These are phyloP conservation scores for Ascodesmis nigricans DNA, from an alignment of 495 filamentous ascomycete species.

Conservation along the genomic window DNA sequence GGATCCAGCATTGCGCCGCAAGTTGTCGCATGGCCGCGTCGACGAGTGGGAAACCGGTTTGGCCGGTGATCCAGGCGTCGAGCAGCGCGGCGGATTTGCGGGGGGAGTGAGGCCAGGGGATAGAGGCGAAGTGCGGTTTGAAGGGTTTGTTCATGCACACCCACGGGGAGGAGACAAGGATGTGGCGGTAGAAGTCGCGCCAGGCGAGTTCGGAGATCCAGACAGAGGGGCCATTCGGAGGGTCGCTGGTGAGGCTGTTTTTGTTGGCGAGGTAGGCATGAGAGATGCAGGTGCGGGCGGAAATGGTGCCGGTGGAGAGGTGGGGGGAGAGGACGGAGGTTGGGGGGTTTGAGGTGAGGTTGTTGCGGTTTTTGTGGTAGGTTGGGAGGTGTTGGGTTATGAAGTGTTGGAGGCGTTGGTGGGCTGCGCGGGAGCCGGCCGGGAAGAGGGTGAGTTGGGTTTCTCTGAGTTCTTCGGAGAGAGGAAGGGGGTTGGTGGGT, in stretches of 20 bases:
- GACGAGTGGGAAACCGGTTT: conserved; percentile 68
- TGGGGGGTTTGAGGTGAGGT: conserved; percentile 34
- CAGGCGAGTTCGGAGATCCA: conserved; percentile 85
- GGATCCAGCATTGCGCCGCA: conserved; percentile 51
- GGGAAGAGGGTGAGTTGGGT: conserved; percentile 37
- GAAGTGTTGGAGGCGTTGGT: conserved; percentile 44
- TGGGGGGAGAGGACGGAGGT: conserved; percentile 65
- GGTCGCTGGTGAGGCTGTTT: conserved; percentile 45
- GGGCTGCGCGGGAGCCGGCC: conserved; percentile 57
- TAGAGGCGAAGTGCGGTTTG: conserved; percentile 66
- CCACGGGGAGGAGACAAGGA: conserved; percentile 69
- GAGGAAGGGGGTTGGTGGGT: conserved; percentile 35
- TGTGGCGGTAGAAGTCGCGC: conserved; percentile 86
- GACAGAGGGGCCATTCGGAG: conserved; percentile 39
- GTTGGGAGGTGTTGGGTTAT: conserved; percentile 37
- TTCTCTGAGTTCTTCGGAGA: conserved; percentile 33
- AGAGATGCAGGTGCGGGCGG: conserved; percentile 49
- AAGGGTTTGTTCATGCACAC: conserved; percentile 90
- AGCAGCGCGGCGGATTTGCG: conserved; percentile 28
- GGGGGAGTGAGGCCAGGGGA: conserved; percentile 36
- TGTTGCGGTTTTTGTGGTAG: conserved; percentile 41
- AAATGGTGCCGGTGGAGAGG: conserved; percentile 53
- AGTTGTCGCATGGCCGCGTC: conserved; percentile 87
- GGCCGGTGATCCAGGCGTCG: conserved; percentile 50
- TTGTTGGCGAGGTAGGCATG: conserved; percentile 44